Base-by-base conservation (phyloP, 345 rosid species). In the Physaria fendleri region DNA sequence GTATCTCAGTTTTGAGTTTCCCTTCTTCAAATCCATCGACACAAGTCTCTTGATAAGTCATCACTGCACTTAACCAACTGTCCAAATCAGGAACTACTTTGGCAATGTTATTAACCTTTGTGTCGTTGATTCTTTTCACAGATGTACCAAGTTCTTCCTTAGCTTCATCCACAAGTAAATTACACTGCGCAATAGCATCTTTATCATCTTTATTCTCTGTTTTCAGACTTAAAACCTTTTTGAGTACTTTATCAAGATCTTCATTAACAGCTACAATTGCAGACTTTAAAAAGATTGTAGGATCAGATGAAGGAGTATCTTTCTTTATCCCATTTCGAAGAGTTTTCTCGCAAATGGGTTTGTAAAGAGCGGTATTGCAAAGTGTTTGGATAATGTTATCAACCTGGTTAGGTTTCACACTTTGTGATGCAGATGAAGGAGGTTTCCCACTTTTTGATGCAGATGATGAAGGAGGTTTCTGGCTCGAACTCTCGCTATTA, bases 21-120 rank as follows among this genome's bases (percentile, higher is more conserved):
- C 92, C 98, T 0, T 91, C 90, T 5, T 90, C 85, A 56, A 91
- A 91, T 3, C 85, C 88, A 46, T 91, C 98, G 10, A 86, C 56
- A 50, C 98, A 91, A 0, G 95, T 66, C 12, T 84, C 84, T 39
- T 85, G 87, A 68, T 91, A 86, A 21, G 96, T 77, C 74, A 85
- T 77, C 10, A 82, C 95, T 0, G 98, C 96, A 32, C 95, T 91
- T 18, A 88, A 52, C 92, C 90, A 82, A 61, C 56, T 84, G 66
- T 77, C 77, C 66, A 88, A 58, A 2, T 84, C 81, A 0, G 78
- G 71, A 18, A 54, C 48, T 17, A 52, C 62, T 40, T 57, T 69
- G 2, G 45, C 17, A 16, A 47, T 56, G 59, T 60, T 72, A 6
- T 13, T 60, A 2, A 53, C n/a, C n/a, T 78, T 73, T 52, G 53